Evolutionary conservation across 768 basidiomycete genomes (phyloP), one percentile per base, ranked within the genome.

Genomic region (Candolleomyces efflorescens): DNA sequence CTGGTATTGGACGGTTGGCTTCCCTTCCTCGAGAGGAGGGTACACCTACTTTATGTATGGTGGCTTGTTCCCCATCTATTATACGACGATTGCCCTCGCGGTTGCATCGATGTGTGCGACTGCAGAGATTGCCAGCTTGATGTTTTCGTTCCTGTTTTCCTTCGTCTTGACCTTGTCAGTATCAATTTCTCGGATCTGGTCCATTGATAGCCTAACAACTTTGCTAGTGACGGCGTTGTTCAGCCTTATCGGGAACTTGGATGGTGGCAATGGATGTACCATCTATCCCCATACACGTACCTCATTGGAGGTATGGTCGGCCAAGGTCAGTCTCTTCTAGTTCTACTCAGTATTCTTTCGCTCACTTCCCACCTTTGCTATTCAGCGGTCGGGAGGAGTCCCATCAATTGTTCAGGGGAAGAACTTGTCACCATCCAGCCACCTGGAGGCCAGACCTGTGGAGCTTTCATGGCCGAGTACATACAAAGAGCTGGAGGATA

Each of bases 241-340:
- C 88, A 90, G 62, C 87, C 87, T 6, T 85, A 73, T 64, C 62
- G 75, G 7, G 73, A 76, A 17, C 79, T 89, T 2, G 81, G 82
- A 11, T 86, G 85, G 82, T 90, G 87, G 87, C 65, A 69, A 53
- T 89, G 87, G 86, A 86, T 88, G 86, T 89, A 84, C 57, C 72
- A 69, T 48, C 53, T 81, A 5, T 80, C 82, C 1, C 81, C 82
- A 0, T 79, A 70, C 59, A 80, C 78, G 1, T 84, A 84, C 56
- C 66, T 85, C 36, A 75, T 82, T 39, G 79, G 78, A 53, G 83
- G 74, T 17, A 62, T 83, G 18, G 61, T 82, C 18, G 77, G 77
- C 2, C 77, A 79, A 75, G 78, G 80, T 78, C 23, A 64, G 26
- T 22, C 47, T 27, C 65, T 69, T 0, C 53, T 52, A 59, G 13